Evolutionary conservation across 345 rosid genomes (phyloP).

Genomic region (Geranium brycei): DNA sequence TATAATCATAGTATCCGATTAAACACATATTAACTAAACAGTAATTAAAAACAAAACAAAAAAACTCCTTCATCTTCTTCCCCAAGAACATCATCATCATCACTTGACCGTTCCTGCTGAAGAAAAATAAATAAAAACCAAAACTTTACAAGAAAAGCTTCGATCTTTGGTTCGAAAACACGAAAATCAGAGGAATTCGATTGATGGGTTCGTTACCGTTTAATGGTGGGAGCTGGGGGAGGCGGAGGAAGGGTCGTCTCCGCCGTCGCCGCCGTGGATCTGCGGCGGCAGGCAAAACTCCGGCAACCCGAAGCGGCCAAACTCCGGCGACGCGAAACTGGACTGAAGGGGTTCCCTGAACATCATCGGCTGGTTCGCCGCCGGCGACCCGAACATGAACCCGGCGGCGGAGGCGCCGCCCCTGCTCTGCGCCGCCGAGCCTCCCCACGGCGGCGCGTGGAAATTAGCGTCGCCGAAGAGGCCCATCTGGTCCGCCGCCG

Average conservation of each 20-base stretch:
- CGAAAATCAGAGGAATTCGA: neutral
- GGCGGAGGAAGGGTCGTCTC: neutral
- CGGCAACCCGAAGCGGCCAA: neutral
- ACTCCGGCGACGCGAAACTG: constrained; percentile 24
- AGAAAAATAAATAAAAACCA: no score
- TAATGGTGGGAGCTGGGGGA: neutral
- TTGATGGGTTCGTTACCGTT: neutral
- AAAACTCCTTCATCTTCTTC: neutral
- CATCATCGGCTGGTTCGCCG: constrained; percentile 19
- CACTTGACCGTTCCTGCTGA: neutral
- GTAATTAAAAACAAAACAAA: no score
- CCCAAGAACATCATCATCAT: neutral
- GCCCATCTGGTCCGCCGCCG: neutral
- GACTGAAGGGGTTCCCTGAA: constrained; percentile 82
- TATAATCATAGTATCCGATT: neutral
- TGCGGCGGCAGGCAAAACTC: neutral
- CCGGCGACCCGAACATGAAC: constrained; percentile 26
- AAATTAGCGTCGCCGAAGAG: constrained; percentile 14
- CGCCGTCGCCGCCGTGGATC: neutral
- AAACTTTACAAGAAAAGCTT: neutral
- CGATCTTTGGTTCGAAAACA: neutral
- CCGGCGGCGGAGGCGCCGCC: constrained; percentile 10
- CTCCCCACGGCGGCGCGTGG: constrained; percentile 38
- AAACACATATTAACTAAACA: neutral
- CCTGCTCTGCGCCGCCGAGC: constrained; percentile 24